phyloP scores from a whole-genome alignment of 2,329 filamentous ascomycete species.

The Aureobasidium melanogenum region DNA sequence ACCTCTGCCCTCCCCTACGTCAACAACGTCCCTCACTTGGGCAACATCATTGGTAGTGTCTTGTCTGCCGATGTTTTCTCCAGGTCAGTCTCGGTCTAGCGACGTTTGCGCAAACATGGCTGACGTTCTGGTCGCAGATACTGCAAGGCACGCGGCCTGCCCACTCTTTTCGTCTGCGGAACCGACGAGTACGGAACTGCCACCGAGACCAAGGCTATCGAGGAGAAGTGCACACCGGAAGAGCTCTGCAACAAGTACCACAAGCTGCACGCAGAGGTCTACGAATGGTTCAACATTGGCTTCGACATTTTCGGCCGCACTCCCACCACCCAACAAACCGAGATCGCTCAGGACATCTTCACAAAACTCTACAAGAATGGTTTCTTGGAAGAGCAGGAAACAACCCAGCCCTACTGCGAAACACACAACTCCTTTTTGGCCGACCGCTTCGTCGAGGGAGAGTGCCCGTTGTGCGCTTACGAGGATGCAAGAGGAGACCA shows the following conservation, averaged over 20 bases:
- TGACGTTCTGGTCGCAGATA: constrained; percentile 43
- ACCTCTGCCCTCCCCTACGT: constrained; percentile 88
- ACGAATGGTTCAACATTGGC: constrained; percentile 90
- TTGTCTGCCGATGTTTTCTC: constrained; percentile 76
- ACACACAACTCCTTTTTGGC: constrained; percentile 56
- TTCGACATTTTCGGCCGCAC: constrained; percentile 96
- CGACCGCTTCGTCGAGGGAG: constrained; percentile 78
- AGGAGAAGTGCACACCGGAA: constrained; percentile 72
- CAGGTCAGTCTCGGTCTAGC: constrained; percentile 12
- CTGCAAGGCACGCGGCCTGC: constrained; percentile 68
- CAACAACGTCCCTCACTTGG: constrained; percentile 67
- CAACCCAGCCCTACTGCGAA: constrained; percentile 85
- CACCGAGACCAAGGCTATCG: constrained; percentile 89
- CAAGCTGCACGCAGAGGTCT: constrained; percentile 79
- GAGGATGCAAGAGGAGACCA: constrained; percentile 45
- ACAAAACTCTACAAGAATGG: constrained; percentile 78
- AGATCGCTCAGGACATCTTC: constrained; percentile 91
- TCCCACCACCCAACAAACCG: constrained; percentile 77
- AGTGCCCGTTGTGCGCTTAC: constrained; percentile 60
- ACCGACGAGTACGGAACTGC: constrained; percentile 94
- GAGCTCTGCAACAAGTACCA: constrained; percentile 91
- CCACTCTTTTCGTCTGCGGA: constrained; percentile 78
- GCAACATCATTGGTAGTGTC: constrained; percentile 80
- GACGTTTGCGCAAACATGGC: background rate
- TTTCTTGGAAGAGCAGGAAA: constrained; percentile 77